Percentiles rank a stretch among this genome's conserved stretches.
Evolutionary conservation across 192 early-diverging fungal genomes (phyloP).

Genomic region (Coemansia sp.): DNA sequence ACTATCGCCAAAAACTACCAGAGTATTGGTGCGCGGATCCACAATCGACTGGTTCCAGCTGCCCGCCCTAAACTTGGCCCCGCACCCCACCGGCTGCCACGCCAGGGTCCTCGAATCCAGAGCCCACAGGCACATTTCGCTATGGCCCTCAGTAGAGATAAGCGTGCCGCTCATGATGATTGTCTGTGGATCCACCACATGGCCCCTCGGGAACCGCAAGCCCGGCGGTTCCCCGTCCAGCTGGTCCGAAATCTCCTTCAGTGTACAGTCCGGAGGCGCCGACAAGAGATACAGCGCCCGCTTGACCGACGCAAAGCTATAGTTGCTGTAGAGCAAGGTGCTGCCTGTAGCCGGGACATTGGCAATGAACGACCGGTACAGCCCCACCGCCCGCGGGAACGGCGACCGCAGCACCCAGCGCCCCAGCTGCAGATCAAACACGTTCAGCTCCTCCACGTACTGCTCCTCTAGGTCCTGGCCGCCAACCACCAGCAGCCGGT

Average conservation of each 20-base stretch:
- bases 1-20: slow-evolving; percentile 68
- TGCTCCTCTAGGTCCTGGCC: slow-evolving; percentile 72
- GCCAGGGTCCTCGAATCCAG: slow-evolving; percentile 54
- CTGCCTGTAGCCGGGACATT: slow-evolving; percentile 54
- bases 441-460: slow-evolving; percentile 74
- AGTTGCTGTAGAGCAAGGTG: slow-evolving; percentile 68
- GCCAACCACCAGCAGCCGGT: slow-evolving; percentile 61
- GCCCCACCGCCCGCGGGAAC: slow-evolving; percentile 69
- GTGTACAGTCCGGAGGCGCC: slow-evolving; percentile 53
- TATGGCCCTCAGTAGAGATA: slow-evolving; percentile 55
- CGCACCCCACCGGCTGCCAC: slow-evolving; percentile 67
- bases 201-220: slow-evolving; percentile 69
- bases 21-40: slow-evolving; percentile 56
- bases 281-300: slow-evolving; percentile 66
- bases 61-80: slow-evolving; percentile 59
- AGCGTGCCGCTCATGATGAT: slow-evolving; percentile 68
- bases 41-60: slow-evolving; percentile 76
- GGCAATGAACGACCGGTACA: slow-evolving; percentile 71
- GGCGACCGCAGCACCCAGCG: slow-evolving; percentile 61
- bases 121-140: slow-evolving; percentile 70
- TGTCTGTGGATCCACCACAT: slow-evolving; percentile 62
- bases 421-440: slow-evolving; percentile 64
- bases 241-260: slow-evolving; percentile 63
- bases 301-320: slow-evolving; percentile 67
- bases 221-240: slow-evolving; percentile 70